Evolutionary conservation across 1,139 yeast species (phyloP), one percentile per base, ranked within the genome.

Genomic region (Yarrowia galli): DNA sequence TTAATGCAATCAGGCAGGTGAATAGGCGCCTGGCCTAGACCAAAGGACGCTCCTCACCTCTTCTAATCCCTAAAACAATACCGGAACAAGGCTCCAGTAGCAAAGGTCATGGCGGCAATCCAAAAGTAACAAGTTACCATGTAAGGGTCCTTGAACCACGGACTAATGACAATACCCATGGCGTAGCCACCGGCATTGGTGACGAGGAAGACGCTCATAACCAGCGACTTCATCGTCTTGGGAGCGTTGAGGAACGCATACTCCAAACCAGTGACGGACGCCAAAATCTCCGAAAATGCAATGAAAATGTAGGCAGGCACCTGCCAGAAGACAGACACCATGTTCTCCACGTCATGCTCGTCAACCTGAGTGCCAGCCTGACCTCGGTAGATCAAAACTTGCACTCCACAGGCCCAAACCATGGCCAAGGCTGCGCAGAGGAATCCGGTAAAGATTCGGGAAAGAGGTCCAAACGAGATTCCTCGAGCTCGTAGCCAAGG

Each of bases 371-470:
- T 91, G 83, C 97, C 91, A 69, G 96, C 93, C 36, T 92, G 91
- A 8, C 90, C 81, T 60, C 79, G 76, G 80, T 92, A 92, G 71
- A 92, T 87, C 75, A 81, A 82, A 75, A 87, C 86, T 79, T 92
- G 97, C 71, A 91, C 83, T 56, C 90, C 87, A n/a, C 96, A 93
- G 68, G 97, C 96, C 75, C 89, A 87, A 36, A 87, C 84, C 88
- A 90, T 89, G 46, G 97, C 85, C 54, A 83, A 74, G 6, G 92
- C 78, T 67, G 89, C 92, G 69, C 90, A 82, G 77, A 88, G 78
- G 80, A 92, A 92, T 15, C 98, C 97, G 71, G 82, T 81, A 75
- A 84, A 82, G 72, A 92, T 92, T 77, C 91, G 86, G 69, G 91
- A 83, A 73, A 91, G 86, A 51, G 97, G 83, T 61, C 72, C 72